Evolutionary conservation across 2,329 filamentous ascomycete species (phyloP).

Genomic region (Pyrenophora seminiperda): DNA sequence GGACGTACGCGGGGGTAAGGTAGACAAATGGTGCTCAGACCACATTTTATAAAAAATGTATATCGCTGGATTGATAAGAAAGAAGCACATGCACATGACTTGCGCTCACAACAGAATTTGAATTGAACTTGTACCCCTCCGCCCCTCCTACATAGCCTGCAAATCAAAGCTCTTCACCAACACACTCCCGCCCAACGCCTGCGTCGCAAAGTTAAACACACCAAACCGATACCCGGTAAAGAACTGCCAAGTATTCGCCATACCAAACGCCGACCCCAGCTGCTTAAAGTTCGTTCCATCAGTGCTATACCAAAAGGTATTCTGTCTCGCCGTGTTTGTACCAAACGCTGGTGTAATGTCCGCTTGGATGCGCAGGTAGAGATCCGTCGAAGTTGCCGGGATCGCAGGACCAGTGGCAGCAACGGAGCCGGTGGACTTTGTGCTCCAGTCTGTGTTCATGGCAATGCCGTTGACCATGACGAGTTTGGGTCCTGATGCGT

Average conservation of each 20-base stretch:
- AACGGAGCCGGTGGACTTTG: conserved; percentile 38
- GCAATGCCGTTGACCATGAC: conserved; percentile 49
- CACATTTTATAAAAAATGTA: no score
- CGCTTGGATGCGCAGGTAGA: conserved; percentile 43
- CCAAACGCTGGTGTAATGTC: conserved; percentile 47
- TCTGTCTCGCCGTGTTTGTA: conserved; percentile 24
- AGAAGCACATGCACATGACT: no score
- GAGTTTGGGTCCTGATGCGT: conserved; percentile 43
- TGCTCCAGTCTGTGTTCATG: conserved; percentile 46
- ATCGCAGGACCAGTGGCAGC: conserved; percentile 31
- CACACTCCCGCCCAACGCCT: conserved; percentile 40
- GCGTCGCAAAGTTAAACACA: conserved; percentile 48
- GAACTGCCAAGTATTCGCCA: conserved; percentile 47
- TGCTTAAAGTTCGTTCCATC: conserved; percentile 43
- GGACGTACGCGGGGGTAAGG: no score
- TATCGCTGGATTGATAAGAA: no score
- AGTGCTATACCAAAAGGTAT: conserved; percentile 46
- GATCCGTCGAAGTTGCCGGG: conserved; percentile 22
- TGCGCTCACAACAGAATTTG: no score
- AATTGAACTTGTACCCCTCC: no score
- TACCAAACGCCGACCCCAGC: conserved; percentile 37
- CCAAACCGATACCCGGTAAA: conserved; percentile 50
- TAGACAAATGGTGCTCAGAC: no score
- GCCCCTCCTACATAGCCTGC: conserved; percentile 12
- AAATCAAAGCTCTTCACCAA: conserved; percentile 29